Base-by-base conservation (phyloP, 2,329 filamentous ascomycete species). In the Paradendryphiella salina region DNA sequence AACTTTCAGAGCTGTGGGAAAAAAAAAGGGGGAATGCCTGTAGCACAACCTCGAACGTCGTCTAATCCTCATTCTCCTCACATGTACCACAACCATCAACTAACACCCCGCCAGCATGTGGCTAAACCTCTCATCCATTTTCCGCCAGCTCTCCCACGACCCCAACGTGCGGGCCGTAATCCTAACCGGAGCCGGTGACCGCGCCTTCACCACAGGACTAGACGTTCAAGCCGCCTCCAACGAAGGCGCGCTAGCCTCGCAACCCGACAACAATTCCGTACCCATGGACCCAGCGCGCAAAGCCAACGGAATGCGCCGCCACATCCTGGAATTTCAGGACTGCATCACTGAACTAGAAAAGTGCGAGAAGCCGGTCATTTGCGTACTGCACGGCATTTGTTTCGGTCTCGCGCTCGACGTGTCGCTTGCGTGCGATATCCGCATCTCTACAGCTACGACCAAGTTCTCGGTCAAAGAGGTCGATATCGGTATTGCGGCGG, bases 171-270 rank as follows among this genome's bases (percentile, higher is more conserved):
- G 93, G 56, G 85, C 82, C 56, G 82, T 96, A 49, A 76, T 96
- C 55, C 79, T 96, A 61, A 90, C 88, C 20, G 91, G 89, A 46
- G 86, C 88, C 15, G 93, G 93, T 33, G 85, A 90, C 36, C 83
- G 85, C 60, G 92, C 90, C 23, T 97, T 96, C 77, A 92, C 89
- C 2, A 81, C 89, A 0, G 93, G 93, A 0, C 78, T 97, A 15
- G 93, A 97, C 72, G 87, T 96, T 4, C 65, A 87, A 67, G 85
- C 86, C 6, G 87, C 88, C 10, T 80, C 80, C 10, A 65, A 83
- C 62, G 78, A 79, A 26, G 78, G 79, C 28, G 73, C 78, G 1
- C 65, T 82, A 9, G 23, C 23, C 15, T 37, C 61, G 3, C 29
- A 48, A 11, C 59, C 81, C 23, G 28, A 54, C 9, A 36, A 2